Evolutionary conservation across 2,329 filamentous ascomycete species (phyloP), one percentile per base, ranked within the genome.

Genomic region (Fusarium sp.): DNA sequence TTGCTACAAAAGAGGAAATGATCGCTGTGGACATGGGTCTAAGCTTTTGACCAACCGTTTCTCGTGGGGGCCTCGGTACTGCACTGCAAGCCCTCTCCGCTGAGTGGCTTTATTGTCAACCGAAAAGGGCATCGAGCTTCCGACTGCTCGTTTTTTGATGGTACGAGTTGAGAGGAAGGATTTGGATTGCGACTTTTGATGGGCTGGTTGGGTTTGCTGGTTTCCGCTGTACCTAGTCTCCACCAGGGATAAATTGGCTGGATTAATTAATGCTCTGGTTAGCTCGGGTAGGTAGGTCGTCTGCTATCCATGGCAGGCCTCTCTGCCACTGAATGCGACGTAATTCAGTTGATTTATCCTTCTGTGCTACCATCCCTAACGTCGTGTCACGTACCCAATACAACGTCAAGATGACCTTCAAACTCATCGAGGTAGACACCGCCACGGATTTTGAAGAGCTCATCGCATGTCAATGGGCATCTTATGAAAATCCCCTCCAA

Each of bases 401-500:
- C 38, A 44, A 53, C 44, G 7, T 12, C 39, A 70, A 22, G 30
- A 75, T 75, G 72, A 6, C 58, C 16, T 70, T 76, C 59, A 68
- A 39, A 22, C n/a, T 76, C 18, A 26, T 72, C 7, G 70, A 75
- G 20, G 74, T 72, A 1, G 65, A 75, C 36, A 59, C 54, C 8
- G 39, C 61, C 18, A 30, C 56, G 1, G 74, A 76, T 53, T 76
- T 76, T 42, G 57, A 55, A 28, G 57, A 74, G 28, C 44, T 74
- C n/a, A 70, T 76, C n/a, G 62, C 70, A 11, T 74, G 68, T 5
- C 68, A 75, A 60, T 75, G 72, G 68, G 30, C 41, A 6, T 50
- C 68, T 4, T 76, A 74, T 13, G 71, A 75, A 28, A 62, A 64
- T 7, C 68, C 74, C 1, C 47, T 51, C 13, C 72, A 74, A 20